Conservation (phyloP, 257 asterid species). For the Forsythia viridissima region DNA sequence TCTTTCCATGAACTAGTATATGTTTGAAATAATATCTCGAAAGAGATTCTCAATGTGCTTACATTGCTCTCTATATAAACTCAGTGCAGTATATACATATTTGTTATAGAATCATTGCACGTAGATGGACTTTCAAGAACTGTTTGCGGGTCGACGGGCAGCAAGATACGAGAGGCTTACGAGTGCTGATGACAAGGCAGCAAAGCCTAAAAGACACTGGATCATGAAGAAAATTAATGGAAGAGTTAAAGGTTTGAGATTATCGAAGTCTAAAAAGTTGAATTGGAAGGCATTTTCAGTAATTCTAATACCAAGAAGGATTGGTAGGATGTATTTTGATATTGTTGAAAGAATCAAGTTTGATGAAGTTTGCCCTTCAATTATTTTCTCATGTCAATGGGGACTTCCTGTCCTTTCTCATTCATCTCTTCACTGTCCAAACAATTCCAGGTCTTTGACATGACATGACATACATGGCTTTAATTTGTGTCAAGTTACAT, state of each 20-base stretch:
- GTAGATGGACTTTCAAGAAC: slow-evolving; percentile 25
- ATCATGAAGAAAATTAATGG: slow-evolving; percentile 41
- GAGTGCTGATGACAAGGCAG: slow-evolving; percentile 24
- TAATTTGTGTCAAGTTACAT: neutral
- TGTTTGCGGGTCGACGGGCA: slow-evolving; percentile 13
- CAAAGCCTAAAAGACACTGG: slow-evolving; percentile 39
- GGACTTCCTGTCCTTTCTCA: slow-evolving; percentile 76
- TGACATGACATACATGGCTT: neutral
- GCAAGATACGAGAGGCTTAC: slow-evolving; percentile 50
- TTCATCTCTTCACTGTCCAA: slow-evolving; percentile 27
- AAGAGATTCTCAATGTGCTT: slow-evolving; percentile 47
- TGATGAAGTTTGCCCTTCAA: slow-evolving; percentile 45
- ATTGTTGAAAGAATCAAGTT: slow-evolving; percentile 39
- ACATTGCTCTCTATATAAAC: slow-evolving; percentile 17
- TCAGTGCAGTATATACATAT: neutral
- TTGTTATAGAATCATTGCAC: too few species aligned
- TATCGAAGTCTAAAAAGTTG: slow-evolving; percentile 49
- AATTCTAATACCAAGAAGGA: slow-evolving; percentile 34
- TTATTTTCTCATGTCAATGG: slow-evolving; percentile 63
- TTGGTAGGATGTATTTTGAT: slow-evolving; percentile 33
- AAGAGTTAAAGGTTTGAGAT: slow-evolving; percentile 51
- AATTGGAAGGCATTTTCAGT: slow-evolving; percentile 55
- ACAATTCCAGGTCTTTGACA: neutral
- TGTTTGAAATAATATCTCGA: slow-evolving; percentile 21
- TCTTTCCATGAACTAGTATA: slow-evolving; percentile 27